phyloP scores from a whole-genome alignment of 2,329 filamentous ascomycete genomes.

The Colletotrichum nymphaeae region DNA sequence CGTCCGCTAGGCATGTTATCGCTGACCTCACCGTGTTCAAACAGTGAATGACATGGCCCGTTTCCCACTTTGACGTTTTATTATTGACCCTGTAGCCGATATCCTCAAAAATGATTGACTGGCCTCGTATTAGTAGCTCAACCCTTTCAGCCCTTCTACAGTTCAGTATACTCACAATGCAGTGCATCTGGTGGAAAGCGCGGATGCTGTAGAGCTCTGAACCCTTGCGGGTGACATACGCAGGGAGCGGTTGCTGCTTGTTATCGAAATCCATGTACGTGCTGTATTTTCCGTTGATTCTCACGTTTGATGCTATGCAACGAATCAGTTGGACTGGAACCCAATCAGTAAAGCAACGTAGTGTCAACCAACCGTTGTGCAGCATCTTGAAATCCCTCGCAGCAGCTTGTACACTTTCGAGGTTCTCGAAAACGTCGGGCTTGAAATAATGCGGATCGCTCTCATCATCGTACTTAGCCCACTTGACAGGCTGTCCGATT shows the following conservation, averaged over 20 bases:
- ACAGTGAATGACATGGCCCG: conserved; percentile 24
- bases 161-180: neutral
- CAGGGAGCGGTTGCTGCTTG: neutral
- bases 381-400: conserved; percentile 24
- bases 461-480: conserved; percentile 24
- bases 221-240: conserved; percentile 13
- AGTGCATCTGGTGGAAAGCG: conserved; percentile 29
- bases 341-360: neutral
- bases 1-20: conserved; percentile 20
- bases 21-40: conserved; percentile 21
- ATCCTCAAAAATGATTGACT: conserved; percentile 27
- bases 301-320: conserved; percentile 13
- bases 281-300: conserved; percentile 24
- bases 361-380: conserved; percentile 7
- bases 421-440: conserved; percentile 17
- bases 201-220: conserved; percentile 27
- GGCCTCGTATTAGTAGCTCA: neutral
- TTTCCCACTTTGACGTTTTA: conserved; percentile 25
- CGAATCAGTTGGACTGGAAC: neutral
- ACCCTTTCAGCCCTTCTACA: accelerated
- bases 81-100: conserved; percentile 20
- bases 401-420: conserved; percentile 13
- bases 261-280: conserved; percentile 25
- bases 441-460: conserved; percentile 22
- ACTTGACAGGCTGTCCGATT: conserved; percentile 21